phyloP scores from a whole-genome alignment of 2,329 filamentous ascomycete genomes.

The Aspergillus aculeatinus region DNA sequence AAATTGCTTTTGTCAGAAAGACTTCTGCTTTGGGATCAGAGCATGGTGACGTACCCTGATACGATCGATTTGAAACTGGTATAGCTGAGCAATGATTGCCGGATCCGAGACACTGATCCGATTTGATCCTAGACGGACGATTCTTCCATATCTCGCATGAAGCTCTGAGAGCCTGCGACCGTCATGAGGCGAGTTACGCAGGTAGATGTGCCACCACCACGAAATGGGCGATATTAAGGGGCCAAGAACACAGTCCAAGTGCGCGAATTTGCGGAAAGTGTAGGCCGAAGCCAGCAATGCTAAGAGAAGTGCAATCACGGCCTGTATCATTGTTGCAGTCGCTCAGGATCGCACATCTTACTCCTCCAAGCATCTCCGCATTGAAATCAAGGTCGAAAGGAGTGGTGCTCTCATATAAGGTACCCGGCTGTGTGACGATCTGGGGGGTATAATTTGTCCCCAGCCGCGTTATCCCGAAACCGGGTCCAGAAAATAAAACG shows the following conservation, averaged over 20 bases:
- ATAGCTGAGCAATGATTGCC: not conserved
- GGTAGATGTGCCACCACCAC: constrained; percentile 14
- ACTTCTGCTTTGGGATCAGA: not conserved
- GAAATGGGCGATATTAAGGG: constrained; percentile 14
- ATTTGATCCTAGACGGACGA: constrained; percentile 19
- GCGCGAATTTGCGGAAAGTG: constrained; percentile 16
- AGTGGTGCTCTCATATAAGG: not conserved
- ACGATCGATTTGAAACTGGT: not conserved
- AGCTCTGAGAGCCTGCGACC: constrained; percentile 9
- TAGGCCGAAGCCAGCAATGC: constrained; percentile 5
- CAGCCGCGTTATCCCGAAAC: constrained; percentile 19
- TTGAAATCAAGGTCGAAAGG: not conserved
- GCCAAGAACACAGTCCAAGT: constrained; percentile 16
- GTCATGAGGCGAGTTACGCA: constrained; percentile 5
- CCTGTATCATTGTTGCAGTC: constrained; percentile 12
- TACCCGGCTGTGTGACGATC: not conserved
- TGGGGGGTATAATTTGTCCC: constrained; percentile 3
- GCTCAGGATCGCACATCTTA: not conserved
- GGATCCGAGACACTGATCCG: constrained; percentile 19
- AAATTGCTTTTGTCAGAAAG: too few relatives aligned
- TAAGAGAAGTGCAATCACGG: constrained; percentile 9
- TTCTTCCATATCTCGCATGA: constrained; percentile 17
- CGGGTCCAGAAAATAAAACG: constrained; percentile 15
- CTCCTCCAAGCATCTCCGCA: not conserved
- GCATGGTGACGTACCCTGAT: constrained; percentile 1